Evolutionary conservation across 495 filamentous ascomycete species (phyloP), one percentile per base, ranked within the genome.

Genomic region (Rhypophila decipiens): DNA sequence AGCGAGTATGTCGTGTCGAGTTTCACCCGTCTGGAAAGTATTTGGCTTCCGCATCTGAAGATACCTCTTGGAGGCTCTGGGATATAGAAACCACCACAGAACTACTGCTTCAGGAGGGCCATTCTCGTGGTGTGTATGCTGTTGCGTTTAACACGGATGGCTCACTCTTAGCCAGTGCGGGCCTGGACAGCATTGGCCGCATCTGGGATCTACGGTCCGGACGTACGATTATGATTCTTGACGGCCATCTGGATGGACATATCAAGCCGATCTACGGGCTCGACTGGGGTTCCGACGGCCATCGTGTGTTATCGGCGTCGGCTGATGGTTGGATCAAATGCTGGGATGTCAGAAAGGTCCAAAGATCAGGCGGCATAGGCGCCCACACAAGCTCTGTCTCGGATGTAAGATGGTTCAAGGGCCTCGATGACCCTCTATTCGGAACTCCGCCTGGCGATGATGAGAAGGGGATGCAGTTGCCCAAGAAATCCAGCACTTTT

Each of bases 41-140:
- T 57, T 77, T 96, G 19, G 93, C 93, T 1, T 95, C 90, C 1
- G 93, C 93, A 1, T 95, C 89, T 1, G 91, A 88, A 57, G 93
- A 99, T 60, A 96, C 90, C 3, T 96, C 91, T 0, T 99, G 93
- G 93, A 80, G 93, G 20, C 67, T 99, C 46, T 99, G 94, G 94
- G 94, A 99, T 59, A 77, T 96, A 0, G 80, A 87, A 44, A 91
- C 83, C 1, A 85, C 78, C 0, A 83, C 84, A 2, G 90, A 97
- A 55, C 71, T 98, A 3, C 73, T 91, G 0, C 69, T 96, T 3
- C 94, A 97, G 69, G 93, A 99, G 71, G 93, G 94, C 3, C 93
- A 99, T 63, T 90, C 86, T 5, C 78, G 87, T 27, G 94, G 94
- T 42, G 91, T 96, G 11, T 96, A 91, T 54, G 75, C 90, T 2